Percentiles rank a stretch among this genome's conserved stretches.
Conservation (phyloP, 2,329 filamentous ascomycete genomes). For the Fusarium chuoi region DNA sequence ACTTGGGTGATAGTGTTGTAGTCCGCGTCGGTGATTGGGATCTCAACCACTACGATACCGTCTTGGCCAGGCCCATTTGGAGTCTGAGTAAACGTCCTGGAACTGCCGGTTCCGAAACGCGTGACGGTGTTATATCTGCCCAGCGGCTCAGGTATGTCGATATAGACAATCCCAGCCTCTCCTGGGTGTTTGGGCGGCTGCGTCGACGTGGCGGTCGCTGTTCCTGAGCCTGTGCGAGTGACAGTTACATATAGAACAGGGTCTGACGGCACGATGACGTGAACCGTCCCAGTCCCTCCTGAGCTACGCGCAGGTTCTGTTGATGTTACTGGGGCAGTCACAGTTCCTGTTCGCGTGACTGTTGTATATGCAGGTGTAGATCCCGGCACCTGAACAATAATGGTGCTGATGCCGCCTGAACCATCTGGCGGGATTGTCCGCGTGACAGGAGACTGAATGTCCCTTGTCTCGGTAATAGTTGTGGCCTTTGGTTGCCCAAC, state of each 20-base stretch:
- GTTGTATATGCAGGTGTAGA: neutral
- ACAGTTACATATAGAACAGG: neutral
- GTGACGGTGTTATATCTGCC: neutral
- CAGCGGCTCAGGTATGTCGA: neutral
- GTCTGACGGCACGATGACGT: neutral
- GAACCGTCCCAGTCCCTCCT: neutral
- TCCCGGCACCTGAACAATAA: neutral
- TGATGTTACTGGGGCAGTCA: neutral
- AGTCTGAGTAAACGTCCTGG: neutral
- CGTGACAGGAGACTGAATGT: neutral
- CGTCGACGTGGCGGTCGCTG: neutral
- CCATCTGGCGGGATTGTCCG: neutral
- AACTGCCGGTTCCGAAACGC: neutral
- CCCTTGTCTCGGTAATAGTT: neutral
- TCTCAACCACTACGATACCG: neutral
- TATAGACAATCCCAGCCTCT: neutral
- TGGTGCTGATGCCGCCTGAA: neutral
- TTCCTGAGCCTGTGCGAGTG: neutral
- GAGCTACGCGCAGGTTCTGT: neutral
- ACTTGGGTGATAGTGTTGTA: neutral
- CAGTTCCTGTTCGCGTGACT: fast-evolving
- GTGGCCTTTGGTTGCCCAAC: neutral
- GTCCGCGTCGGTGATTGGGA: neutral
- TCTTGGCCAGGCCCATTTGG: neutral
- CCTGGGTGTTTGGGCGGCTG: neutral